Evolutionary conservation across 352 stramenopile genomes (phyloP).

Genomic region (Pythium aquatile): DNA sequence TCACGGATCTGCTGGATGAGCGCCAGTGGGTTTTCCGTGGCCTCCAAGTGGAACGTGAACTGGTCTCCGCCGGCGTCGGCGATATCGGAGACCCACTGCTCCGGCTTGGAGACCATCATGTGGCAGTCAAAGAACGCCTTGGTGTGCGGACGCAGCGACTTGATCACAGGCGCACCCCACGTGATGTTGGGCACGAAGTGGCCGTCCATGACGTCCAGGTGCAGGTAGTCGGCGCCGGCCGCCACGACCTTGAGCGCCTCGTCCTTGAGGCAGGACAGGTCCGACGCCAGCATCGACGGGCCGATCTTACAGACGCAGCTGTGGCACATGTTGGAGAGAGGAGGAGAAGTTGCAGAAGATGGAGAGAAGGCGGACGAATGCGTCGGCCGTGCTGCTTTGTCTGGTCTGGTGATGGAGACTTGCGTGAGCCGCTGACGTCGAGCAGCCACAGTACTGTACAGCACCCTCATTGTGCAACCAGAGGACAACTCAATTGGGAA

Average conservation of each 20-base stretch:
- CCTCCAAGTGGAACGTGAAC: constrained; percentile 97
- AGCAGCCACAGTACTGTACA: too few species aligned
- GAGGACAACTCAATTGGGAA: background rate
- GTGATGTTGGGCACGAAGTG: constrained; percentile 98
- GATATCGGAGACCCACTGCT: constrained; percentile 96
- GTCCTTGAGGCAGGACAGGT: constrained; percentile 92
- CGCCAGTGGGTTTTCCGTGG: constrained; percentile 62
- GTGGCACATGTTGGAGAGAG: constrained; percentile 64
- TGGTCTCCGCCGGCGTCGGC: constrained; percentile 92
- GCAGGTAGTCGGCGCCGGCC: constrained; percentile 93
- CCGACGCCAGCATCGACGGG: constrained; percentile 93
- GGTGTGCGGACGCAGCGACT: constrained; percentile 87
- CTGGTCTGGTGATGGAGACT: background rate
- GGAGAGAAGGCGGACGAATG: background rate
- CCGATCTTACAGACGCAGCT: constrained; percentile 87
- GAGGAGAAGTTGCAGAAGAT: constrained; percentile 2
- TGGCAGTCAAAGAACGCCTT: constrained; percentile 96
- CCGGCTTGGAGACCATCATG: constrained; percentile 97
- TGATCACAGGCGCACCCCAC: constrained; percentile 96
- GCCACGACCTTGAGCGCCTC: constrained; percentile 90
- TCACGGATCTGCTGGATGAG: constrained; percentile 85
- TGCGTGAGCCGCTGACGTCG: background rate
- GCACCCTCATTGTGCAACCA: too few species aligned
- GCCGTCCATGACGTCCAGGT: constrained; percentile 98
- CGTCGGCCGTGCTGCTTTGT: background rate